Conservation (phyloP, 805 yeast genomes). For the Blastobotrys chiropterorum region DNA sequence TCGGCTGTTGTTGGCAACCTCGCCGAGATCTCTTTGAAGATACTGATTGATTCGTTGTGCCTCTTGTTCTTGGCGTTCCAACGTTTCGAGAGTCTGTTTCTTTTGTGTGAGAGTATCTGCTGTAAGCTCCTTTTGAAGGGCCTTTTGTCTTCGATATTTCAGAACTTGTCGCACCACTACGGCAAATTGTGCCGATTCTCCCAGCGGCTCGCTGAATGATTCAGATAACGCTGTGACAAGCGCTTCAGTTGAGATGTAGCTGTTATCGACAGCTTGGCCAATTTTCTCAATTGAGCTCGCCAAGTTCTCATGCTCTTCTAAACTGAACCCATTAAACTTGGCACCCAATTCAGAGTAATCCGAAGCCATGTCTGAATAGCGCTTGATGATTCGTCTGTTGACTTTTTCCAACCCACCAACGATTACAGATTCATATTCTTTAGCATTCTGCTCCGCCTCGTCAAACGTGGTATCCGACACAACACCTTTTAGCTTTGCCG, state of each 20-base stretch:
- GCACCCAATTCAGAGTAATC: slow-evolving; percentile 78
- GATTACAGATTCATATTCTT: slow-evolving; percentile 42
- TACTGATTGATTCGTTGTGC: slow-evolving; percentile 37
- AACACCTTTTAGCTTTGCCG: slow-evolving; percentile 28
- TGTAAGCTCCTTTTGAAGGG: slow-evolving; percentile 45
- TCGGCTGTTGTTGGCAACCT: neutral
- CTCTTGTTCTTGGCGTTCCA: slow-evolving; percentile 41
- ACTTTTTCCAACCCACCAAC: slow-evolving; percentile 48
- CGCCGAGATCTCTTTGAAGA: slow-evolving; percentile 20
- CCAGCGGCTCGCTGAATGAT: slow-evolving; percentile 60
- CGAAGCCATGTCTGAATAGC: slow-evolving; percentile 51
- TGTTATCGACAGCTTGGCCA: slow-evolving; percentile 78
- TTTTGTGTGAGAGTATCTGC: slow-evolving; percentile 35
- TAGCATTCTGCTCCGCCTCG: slow-evolving; percentile 38
- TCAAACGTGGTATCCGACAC: slow-evolving; percentile 36
- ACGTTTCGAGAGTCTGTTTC: slow-evolving; percentile 29
- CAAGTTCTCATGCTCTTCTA: slow-evolving; percentile 38
- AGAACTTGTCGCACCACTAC: slow-evolving; percentile 51
- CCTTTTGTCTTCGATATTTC: slow-evolving; percentile 54
- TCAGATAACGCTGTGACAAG: slow-evolving; percentile 49
- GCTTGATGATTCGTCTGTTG: slow-evolving; percentile 48
- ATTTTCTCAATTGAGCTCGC: slow-evolving; percentile 67
- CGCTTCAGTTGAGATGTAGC: slow-evolving; percentile 44
- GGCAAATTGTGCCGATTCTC: slow-evolving; percentile 64
- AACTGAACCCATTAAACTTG: slow-evolving; percentile 52